Base-by-base conservation (phyloP, 2,329 filamentous ascomycete genomes). In the Gyromitra esculenta region DNA sequence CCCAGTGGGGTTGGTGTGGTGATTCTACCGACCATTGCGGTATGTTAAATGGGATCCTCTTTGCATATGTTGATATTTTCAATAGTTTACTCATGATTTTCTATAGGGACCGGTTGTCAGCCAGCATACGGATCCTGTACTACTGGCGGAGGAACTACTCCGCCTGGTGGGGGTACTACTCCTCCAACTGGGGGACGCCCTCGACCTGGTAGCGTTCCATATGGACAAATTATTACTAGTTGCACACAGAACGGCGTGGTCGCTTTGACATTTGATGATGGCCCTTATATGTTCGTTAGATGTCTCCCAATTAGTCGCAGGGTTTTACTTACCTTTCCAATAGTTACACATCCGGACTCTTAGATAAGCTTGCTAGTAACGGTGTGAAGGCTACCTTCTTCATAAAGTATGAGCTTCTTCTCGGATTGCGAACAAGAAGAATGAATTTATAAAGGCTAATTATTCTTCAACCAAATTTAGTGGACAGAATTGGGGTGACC, bases 401-500 rank as follows among this genome's bases (percentile, higher is more conserved):
- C 66, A 31, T 82, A 21, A 82, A 81, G 75, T 77, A 71, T 56
- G 72, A 15, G 31, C 48, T 48, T 8, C 52, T 37, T 4, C 54
- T 31, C 18, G 13, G 6, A 21, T 5, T 37, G 37, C 18, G 15
- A 39, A 31, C 7, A 25, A 50, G 4, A 5, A 52, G n/a, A 11
- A 59, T 31, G 3, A 7, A 56, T 31, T 11, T 1, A n/a, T 59
- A 5, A 21, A 21, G 11, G 43, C 66, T 69, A 68, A 73, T 48
- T 18, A 15, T 39, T 5, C 11, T 31, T 25, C 35, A 73, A 35
- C 13, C 37, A 41, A 39, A 60, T 52, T 56, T 11, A 75, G 66
- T 35, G 86, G 86, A 2, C 83, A 85, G 66, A 86, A 85, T 77
- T 86, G 85, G 76, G 79, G 78, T 48, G 84, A 82, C 18, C 85